Conservation (phyloP, 495 filamentous ascomycete species). For the Xylaria grammica region DNA sequence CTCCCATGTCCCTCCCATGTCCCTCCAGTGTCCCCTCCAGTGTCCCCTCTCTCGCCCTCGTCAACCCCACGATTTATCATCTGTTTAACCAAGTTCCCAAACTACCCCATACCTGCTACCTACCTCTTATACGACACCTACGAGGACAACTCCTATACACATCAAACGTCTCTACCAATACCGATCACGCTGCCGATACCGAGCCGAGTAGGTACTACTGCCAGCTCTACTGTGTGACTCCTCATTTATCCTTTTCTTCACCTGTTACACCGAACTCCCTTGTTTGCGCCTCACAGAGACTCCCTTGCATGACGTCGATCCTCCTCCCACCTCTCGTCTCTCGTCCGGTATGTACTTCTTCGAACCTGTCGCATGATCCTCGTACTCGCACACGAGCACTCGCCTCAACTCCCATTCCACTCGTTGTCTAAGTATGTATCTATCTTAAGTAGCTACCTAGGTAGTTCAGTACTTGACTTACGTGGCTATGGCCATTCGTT, state of each 20-base stretch:
- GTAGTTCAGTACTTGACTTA: no score
- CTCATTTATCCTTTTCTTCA: background rate
- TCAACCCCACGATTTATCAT: slow-evolving; percentile 23
- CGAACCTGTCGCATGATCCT: slow-evolving; percentile 2
- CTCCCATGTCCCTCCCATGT: background rate
- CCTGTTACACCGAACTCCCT: background rate
- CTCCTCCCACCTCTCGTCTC: background rate
- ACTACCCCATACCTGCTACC: background rate
- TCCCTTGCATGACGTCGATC: slow-evolving; percentile 21
- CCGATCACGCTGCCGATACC: background rate
- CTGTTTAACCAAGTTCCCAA: background rate
- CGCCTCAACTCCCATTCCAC: background rate
- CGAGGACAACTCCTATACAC: slow-evolving; percentile 5
- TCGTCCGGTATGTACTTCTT: background rate
- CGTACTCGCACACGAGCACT: background rate
- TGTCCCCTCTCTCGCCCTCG: no score
- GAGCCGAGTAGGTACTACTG: background rate
- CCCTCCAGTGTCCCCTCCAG: background rate
- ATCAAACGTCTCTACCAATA: no score
- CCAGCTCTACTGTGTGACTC: background rate
- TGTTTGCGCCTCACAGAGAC: background rate
- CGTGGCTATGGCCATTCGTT: no score
- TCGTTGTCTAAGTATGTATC: background rate
- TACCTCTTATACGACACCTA: background rate
- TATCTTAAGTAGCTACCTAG: no score